phyloP scores from a whole-genome alignment of 1,284 basidiomycete genomes.

The Rhodotorula sp. region DNA sequence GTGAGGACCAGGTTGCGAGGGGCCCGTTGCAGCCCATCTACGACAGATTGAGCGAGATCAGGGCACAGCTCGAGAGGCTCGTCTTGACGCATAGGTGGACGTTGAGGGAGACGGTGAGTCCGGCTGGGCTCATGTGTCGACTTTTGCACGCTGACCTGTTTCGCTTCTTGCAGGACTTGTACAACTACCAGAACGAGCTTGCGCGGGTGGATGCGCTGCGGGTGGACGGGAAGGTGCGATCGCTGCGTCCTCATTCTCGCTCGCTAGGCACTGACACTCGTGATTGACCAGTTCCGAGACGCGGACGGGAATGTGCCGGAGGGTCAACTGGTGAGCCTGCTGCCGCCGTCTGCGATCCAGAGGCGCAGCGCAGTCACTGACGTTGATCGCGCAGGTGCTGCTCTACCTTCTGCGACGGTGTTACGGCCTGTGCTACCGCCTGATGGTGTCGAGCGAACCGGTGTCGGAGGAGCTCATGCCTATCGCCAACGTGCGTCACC shows the following conservation, averaged over 20 bases:
- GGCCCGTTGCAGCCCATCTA: constrained; percentile 85
- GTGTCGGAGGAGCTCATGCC: constrained; percentile 59
- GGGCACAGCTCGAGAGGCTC: constrained; percentile 80
- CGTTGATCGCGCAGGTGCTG: constrained; percentile 62
- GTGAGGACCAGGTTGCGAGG: constrained; percentile 81
- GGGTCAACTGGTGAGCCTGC: constrained; percentile 86
- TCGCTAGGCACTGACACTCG: not conserved
- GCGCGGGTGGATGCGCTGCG: constrained; percentile 97
- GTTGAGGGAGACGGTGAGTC: constrained; percentile 77
- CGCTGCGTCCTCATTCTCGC: not conserved
- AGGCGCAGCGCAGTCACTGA: not conserved
- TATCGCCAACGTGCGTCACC: constrained; percentile 58
- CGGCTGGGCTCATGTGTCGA: not conserved
- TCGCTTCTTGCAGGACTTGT: constrained; percentile 36
- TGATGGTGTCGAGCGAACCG: constrained; percentile 95
- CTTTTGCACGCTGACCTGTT: not conserved
- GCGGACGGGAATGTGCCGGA: constrained; percentile 84
- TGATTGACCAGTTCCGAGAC: constrained; percentile 67
- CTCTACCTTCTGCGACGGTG: constrained; percentile 90
- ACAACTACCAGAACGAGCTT: constrained; percentile 79
- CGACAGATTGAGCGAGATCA: constrained; percentile 82
- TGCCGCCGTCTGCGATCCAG: constrained; percentile 9
- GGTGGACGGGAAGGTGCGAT: constrained; percentile 70
- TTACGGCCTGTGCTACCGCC: constrained; percentile 90
- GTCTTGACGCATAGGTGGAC: constrained; percentile 97